These are phyloP conservation scores for Drosera spatulata DNA, from an alignment of 179 eudicot species.

Conservation along the genomic window DNA sequence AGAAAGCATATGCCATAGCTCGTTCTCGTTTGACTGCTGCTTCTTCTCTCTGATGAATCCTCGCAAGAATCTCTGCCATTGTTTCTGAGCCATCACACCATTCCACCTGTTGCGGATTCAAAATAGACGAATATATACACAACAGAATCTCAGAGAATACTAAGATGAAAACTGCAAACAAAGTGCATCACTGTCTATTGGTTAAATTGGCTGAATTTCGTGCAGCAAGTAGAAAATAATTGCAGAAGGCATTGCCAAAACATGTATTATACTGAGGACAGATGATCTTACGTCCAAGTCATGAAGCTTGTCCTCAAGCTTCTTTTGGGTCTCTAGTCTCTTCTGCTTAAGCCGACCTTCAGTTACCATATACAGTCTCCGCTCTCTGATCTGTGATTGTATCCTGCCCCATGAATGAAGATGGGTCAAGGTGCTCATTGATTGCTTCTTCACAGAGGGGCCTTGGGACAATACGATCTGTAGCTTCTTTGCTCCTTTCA, in stretches of 20 bases:
- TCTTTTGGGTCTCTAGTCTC: constrained; percentile 75
- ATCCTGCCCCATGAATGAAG: constrained; percentile 77
- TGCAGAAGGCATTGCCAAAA: too few species aligned
- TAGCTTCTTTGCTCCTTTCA: constrained; percentile 57
- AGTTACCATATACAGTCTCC: constrained; percentile 58
- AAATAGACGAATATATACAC: neutral
- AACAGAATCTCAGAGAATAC: too few species aligned
- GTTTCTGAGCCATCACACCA: constrained; percentile 81
- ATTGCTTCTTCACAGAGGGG: constrained; percentile 52
- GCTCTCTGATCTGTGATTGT: constrained; percentile 69
- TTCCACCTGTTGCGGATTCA: constrained; percentile 51
- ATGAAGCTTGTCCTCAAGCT: constrained; percentile 84
- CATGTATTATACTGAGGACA: too few species aligned
- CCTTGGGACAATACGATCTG: constrained; percentile 36
- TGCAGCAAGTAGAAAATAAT: too few species aligned
- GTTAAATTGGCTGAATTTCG: too few species aligned
- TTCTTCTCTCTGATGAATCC: constrained; percentile 84
- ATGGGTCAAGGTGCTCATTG: constrained; percentile 48
- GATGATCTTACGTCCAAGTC: constrained; percentile 51
- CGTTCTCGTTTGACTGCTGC: constrained; percentile 89
- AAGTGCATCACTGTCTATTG: too few species aligned
- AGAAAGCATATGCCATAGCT: constrained; percentile 89
- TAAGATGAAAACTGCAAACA: too few species aligned
- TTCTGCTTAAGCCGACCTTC: constrained; percentile 81
- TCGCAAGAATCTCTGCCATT: constrained; percentile 64